Evolutionary conservation across 2,329 filamentous ascomycete genomes (phyloP).

Genomic region (Mariannaea elegans): DNA sequence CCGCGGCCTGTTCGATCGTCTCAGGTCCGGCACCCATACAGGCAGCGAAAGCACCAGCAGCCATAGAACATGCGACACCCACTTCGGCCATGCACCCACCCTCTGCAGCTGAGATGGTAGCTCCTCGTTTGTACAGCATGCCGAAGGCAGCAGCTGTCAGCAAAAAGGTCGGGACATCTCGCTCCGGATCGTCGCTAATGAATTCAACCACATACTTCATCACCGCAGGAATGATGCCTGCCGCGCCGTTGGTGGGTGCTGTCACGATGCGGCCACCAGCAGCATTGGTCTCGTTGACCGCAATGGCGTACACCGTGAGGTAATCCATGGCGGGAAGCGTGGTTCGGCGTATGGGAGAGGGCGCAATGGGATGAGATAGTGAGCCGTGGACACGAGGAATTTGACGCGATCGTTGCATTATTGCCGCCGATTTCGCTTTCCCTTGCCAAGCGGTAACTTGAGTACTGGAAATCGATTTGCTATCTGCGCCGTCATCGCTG

Average conservation of each 20-base stretch:
- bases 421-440: not conserved
- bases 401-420: constrained; percentile 33
- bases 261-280: constrained; percentile 61
- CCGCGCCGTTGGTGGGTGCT: constrained; percentile 60
- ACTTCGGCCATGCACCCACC: constrained; percentile 64
- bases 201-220: constrained; percentile 61
- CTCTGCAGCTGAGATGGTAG: constrained; percentile 61
- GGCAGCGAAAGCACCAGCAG: constrained; percentile 59
- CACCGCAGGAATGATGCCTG: constrained; percentile 60
- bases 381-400: constrained; percentile 56
- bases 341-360: constrained; percentile 55
- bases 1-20: constrained; percentile 60
- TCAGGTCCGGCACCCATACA: constrained; percentile 61
- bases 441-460: not conserved
- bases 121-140: constrained; percentile 63
- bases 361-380: constrained; percentile 55
- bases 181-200: constrained; percentile 59
- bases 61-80: constrained; percentile 62
- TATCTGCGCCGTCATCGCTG: not conserved
- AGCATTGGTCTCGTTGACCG: constrained; percentile 63
- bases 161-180: constrained; percentile 58
- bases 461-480: not conserved
- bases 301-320: constrained; percentile 59
- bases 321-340: constrained; percentile 61
- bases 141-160: constrained; percentile 60